Evolutionary conservation across 192 early-diverging fungal species (phyloP).

Genomic region (Endogone sp.): DNA sequence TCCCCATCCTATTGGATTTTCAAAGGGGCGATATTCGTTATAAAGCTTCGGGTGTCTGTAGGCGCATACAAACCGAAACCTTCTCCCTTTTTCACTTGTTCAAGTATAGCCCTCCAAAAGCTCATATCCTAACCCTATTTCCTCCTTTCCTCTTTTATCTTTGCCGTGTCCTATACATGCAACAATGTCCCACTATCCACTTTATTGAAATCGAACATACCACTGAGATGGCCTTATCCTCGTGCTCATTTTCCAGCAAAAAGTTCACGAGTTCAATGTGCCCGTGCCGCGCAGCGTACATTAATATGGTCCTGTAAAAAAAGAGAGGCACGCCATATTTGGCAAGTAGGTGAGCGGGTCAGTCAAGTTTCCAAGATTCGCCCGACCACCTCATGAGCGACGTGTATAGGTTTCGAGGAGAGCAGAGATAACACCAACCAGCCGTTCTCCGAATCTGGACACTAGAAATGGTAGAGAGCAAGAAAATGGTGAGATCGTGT

Average conservation of each 20-base stretch:
- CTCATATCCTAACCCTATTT: too few species aligned
- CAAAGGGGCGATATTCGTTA: not conserved
- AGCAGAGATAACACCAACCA: conserved; percentile 15
- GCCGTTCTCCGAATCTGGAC: conserved; percentile 31
- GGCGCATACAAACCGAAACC: not conserved
- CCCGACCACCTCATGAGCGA: too few species aligned
- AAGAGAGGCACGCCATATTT: too few species aligned
- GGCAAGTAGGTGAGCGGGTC: too few species aligned
- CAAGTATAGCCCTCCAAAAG: too few species aligned
- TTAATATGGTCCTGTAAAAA: conserved; percentile 29
- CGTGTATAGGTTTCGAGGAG: not conserved
- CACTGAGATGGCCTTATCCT: conserved; percentile 33
- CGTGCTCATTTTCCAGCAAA: conserved; percentile 27
- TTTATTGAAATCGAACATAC: conserved; percentile 15
- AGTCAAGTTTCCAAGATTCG: too few species aligned
- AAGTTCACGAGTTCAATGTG: conserved; percentile 28
- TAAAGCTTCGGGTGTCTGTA: not conserved
- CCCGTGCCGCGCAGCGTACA: conserved; percentile 27
- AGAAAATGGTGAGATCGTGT: too few species aligned
- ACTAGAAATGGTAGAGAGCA: not conserved
- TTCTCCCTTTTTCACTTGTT: too few species aligned
- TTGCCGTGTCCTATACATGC: too few species aligned
- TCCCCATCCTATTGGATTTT: conserved; percentile 18
- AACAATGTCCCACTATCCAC: too few species aligned
- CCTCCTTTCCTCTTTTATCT: too few species aligned